phyloP scores from a whole-genome alignment of 2,329 filamentous ascomycete species.

The Penicillium hesseltinei region DNA sequence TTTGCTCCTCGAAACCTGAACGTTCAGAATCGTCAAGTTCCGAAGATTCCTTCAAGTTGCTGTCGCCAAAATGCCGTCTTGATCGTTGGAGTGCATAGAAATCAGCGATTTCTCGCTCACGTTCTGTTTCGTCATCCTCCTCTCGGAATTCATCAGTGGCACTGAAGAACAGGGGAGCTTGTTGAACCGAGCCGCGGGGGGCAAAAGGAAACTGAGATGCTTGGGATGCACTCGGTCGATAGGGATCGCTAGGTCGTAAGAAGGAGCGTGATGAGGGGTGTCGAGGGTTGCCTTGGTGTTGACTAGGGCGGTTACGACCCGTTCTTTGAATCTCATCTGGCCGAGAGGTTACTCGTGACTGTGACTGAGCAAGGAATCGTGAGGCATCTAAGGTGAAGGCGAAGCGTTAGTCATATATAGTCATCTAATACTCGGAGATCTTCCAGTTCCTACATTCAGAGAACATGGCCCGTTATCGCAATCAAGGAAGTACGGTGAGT shows the following conservation, averaged over 20 bases:
- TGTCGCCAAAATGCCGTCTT: conserved; percentile 80
- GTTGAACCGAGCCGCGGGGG: conserved; percentile 70
- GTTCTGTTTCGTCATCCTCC: conserved; percentile 88
- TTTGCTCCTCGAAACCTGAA: conserved; percentile 55
- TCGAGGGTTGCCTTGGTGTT: conserved; percentile 47
- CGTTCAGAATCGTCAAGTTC: conserved; percentile 71
- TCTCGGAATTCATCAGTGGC: conserved; percentile 86
- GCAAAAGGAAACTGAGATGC: conserved; percentile 76
- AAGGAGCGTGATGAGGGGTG: conserved; percentile 51
- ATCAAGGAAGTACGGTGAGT: conserved; percentile 8
- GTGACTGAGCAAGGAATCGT: conserved; percentile 91
- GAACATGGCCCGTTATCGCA: conserved; percentile 59
- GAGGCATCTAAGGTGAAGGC: conserved; percentile 74
- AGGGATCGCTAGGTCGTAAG: conserved; percentile 67
- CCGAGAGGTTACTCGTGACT: conserved; percentile 80
- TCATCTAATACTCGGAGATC: conserved; percentile 4
- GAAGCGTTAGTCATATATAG: conserved; percentile 1
- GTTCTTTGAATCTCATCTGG: conserved; percentile 51
- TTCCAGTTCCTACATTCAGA: conserved; percentile 74
- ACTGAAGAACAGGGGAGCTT: conserved; percentile 92
- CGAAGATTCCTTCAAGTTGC: conserved; percentile 78
- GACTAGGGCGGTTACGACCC: conserved; percentile 49
- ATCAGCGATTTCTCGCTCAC: conserved; percentile 88
- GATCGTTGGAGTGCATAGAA: conserved; percentile 89
- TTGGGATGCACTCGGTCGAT: conserved; percentile 69